Conservation (phyloP, 2,329 filamentous ascomycete genomes). For the Fusarium illudens region DNA sequence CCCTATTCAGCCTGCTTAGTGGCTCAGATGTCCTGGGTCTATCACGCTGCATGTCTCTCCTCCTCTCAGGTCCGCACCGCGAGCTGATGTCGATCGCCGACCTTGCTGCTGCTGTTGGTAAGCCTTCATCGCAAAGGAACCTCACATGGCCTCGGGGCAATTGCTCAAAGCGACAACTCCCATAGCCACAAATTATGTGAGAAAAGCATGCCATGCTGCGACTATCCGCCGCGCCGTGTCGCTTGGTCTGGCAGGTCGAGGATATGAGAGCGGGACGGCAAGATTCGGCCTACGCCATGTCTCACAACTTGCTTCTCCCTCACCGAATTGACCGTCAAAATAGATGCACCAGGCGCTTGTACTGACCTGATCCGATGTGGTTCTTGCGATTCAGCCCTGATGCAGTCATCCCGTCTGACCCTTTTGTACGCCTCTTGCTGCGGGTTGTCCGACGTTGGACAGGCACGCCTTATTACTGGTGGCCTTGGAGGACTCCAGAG, state of each 20-base stretch:
- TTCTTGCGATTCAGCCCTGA: neutral
- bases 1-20: neutral
- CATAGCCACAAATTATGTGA: conserved; percentile 17
- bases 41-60: neutral
- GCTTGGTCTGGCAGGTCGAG: neutral
- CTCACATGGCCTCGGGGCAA: neutral
- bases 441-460: neutral
- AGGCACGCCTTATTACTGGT: neutral
- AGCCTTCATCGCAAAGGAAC: neutral
- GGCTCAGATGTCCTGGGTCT: neutral
- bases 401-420: conserved; percentile 1
- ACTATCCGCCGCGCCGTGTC: neutral
- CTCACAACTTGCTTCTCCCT: neutral
- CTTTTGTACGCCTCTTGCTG: neutral
- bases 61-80: too few species aligned
- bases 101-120: conserved; percentile 9
- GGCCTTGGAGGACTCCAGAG: neutral
- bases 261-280: neutral
- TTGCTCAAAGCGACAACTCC: neutral
- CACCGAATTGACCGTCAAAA: neutral
- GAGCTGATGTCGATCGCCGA: conserved; percentile 1
- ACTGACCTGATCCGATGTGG: neutral
- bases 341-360: neutral
- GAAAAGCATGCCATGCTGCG: neutral
- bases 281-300: conserved; percentile 5